Percentiles rank a stretch among this genome's conserved stretches.
Conservation (phyloP, 2,329 filamentous ascomycete genomes). For the Penicillium verrucosum region DNA sequence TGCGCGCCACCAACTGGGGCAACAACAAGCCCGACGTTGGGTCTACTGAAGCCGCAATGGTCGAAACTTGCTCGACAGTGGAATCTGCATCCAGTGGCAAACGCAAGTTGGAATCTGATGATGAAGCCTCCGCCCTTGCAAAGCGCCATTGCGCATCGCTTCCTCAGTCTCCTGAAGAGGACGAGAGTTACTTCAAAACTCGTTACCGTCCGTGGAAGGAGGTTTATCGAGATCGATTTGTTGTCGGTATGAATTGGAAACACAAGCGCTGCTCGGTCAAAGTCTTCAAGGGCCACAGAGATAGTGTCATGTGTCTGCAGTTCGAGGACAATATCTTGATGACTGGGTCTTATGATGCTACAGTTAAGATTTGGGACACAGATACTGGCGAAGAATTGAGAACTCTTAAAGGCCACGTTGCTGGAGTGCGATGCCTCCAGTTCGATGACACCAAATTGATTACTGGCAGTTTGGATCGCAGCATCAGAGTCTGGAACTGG, state of each 20-base stretch:
- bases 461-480: slow-evolving; percentile 82
- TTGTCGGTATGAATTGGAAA: slow-evolving; percentile 96
- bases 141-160: slow-evolving; percentile 34
- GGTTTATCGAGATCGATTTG: slow-evolving; percentile 91
- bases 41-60: slow-evolving; percentile 11
- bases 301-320: slow-evolving; percentile 76
- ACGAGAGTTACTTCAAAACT: slow-evolving; percentile 51
- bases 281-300: slow-evolving; percentile 80
- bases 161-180: slow-evolving; percentile 28
- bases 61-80: slow-evolving; percentile 19
- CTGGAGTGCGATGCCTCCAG: slow-evolving; percentile 81
- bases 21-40: slow-evolving; percentile 52
- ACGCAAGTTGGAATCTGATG: slow-evolving; percentile 28
- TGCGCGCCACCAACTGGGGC: slow-evolving; percentile 60
- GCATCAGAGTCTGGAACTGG: slow-evolving; percentile 95
- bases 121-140: slow-evolving; percentile 28
- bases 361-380: slow-evolving; percentile 94
- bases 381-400: slow-evolving; percentile 81
- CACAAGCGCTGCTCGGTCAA: slow-evolving; percentile 83
- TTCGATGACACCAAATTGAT: slow-evolving; percentile 92
- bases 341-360: slow-evolving; percentile 91
- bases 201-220: slow-evolving; percentile 81
- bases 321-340: slow-evolving; percentile 89
- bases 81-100: slow-evolving; percentile 20
- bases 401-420: slow-evolving; percentile 78